Evolutionary conservation across 129 eudicot genomes (phyloP).

Genomic region (Flaveria linearis): DNA sequence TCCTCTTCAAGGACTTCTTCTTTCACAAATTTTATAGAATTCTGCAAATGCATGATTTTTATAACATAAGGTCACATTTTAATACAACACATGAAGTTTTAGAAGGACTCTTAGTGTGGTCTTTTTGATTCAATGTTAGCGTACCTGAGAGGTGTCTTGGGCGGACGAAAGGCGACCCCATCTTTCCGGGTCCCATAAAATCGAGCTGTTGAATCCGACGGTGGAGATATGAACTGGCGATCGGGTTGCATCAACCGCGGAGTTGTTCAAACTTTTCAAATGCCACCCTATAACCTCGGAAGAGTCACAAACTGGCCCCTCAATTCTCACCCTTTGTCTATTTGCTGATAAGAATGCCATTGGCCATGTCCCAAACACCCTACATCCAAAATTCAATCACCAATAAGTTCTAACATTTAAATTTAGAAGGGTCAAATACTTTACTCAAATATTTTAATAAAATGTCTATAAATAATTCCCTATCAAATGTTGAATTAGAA

Average conservation of each 20-base stretch:
- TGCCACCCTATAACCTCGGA: constrained; percentile 93
- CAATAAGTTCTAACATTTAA: neutral
- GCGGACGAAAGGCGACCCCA: constrained; percentile 86
- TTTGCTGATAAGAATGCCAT: constrained; percentile 69
- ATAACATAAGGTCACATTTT: neutral
- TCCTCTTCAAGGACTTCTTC: constrained; percentile 89
- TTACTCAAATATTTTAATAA: neutral
- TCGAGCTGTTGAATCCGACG: constrained; percentile 90
- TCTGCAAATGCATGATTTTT: constrained; percentile 39
- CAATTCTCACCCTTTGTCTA: constrained; percentile 69
- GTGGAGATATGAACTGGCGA: constrained; percentile 73
- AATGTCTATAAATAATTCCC: neutral
- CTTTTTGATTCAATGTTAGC: neutral
- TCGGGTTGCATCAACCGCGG: constrained; percentile 36
- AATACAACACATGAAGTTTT: neutral
- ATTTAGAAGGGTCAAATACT: neutral
- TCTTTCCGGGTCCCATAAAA: constrained; percentile 96
- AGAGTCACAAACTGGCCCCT: constrained; percentile 88
- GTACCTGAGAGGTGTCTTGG: constrained; percentile 78
- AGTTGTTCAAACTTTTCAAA: constrained; percentile 59
- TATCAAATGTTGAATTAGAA: neutral
- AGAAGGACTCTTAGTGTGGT: neutral
- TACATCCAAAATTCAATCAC: constrained; percentile 30
- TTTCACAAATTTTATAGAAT: constrained; percentile 75
- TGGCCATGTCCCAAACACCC: constrained; percentile 98